Percentiles rank a stretch among this genome's conserved stretches.
phyloP scores from a whole-genome alignment of 129 eudicot species.

The Chrysanthemum seticuspe region DNA sequence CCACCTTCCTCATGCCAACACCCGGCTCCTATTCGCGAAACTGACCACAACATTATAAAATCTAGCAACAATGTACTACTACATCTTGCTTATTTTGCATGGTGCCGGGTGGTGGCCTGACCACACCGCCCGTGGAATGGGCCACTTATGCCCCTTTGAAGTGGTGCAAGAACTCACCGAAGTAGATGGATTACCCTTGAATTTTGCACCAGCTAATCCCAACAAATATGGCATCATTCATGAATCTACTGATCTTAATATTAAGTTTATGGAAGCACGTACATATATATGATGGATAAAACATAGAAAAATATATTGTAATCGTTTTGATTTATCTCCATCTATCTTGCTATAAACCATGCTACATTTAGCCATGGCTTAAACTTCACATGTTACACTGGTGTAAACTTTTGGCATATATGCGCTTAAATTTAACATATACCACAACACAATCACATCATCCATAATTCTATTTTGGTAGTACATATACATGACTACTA shows the following conservation, averaged over 20 bases:
- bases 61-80: constrained; percentile 35
- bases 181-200: constrained; percentile 26
- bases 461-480: too few relatives aligned
- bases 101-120: constrained; percentile 67
- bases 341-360: constrained; percentile 14
- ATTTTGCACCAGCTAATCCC: constrained; percentile 31
- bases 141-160: constrained; percentile 31
- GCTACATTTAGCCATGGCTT: constrained; percentile 5
- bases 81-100: constrained; percentile 46
- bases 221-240: constrained; percentile 36
- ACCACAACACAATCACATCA: too few relatives aligned
- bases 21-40: constrained; percentile 40
- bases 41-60: constrained; percentile 32
- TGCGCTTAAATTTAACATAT: too few relatives aligned
- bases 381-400: too few relatives aligned
- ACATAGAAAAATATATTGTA: too few relatives aligned
- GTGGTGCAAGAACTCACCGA: constrained; percentile 37
- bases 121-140: constrained; percentile 12
- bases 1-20: constrained; percentile 27
- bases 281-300: too few relatives aligned
- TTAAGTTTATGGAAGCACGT: constrained; percentile 23
- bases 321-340: too few relatives aligned
- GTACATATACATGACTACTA: neutral
- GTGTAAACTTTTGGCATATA: too few relatives aligned
- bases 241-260: constrained; percentile 45